Conservation (phyloP, 1,284 basidiomycete species). For the Austroboletus niveus region DNA sequence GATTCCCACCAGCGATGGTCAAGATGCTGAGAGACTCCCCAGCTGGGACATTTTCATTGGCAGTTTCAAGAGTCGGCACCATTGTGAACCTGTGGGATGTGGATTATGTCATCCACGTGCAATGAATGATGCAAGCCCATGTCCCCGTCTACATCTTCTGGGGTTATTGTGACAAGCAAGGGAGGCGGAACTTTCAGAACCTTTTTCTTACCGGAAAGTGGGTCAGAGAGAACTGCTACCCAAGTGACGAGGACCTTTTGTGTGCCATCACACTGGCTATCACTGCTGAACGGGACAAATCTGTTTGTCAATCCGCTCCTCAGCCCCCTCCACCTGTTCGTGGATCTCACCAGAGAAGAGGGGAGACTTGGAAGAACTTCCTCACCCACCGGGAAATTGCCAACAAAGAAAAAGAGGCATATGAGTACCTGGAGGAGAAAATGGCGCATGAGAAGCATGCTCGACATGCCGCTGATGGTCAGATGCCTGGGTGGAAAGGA, state of each 20-base stretch:
- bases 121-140: conserved; percentile 1
- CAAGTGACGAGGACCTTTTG: background rate
- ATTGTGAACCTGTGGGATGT: background rate
- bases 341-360: background rate
- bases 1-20: conserved; percentile 7
- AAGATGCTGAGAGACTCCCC: conserved; percentile 7
- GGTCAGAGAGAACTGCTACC: conserved; percentile 6
- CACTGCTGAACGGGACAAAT: no score
- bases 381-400: background rate
- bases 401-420: background rate
- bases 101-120: background rate
- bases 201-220: background rate
- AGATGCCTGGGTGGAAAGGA: background rate
- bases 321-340: background rate
- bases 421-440: background rate
- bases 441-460: background rate
- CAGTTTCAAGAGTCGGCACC: background rate
- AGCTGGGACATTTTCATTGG: background rate
- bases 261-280: background rate
- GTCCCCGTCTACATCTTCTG: conserved; percentile 5
- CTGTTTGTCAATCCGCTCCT: background rate
- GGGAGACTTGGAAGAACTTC: background rate
- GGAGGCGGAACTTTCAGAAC: background rate
- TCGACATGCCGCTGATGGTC: background rate
- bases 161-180: background rate